phyloP scores from a whole-genome alignment of 306 rosid genomes.

The Vigna radiata region DNA sequence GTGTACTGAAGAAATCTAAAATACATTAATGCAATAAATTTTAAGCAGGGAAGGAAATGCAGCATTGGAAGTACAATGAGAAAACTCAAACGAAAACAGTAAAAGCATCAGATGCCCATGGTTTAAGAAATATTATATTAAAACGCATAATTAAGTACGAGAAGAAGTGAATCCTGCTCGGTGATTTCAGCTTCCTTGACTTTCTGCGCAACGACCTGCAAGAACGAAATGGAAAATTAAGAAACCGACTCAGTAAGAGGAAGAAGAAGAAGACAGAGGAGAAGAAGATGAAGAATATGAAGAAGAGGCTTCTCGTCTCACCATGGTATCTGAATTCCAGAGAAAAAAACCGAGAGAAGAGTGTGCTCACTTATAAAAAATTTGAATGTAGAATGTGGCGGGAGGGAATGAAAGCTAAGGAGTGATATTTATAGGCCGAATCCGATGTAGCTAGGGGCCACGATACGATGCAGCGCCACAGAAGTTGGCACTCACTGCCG shows the following conservation, averaged over 20 bases:
- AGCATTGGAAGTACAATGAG: slow-evolving; percentile 18
- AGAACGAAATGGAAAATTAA: slow-evolving; percentile 21
- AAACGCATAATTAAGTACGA: slow-evolving; percentile 54
- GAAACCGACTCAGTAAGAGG: slow-evolving; percentile 24
- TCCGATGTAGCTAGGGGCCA: neutral
- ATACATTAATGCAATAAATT: slow-evolving; percentile 12
- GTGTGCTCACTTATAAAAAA: neutral
- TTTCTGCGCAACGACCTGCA: slow-evolving; percentile 89
- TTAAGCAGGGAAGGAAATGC: slow-evolving; percentile 37
- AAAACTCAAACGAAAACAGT: neutral
- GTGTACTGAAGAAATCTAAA: slow-evolving; percentile 27
- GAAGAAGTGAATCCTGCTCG: slow-evolving; percentile 96
- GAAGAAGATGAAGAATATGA: slow-evolving; percentile 11
- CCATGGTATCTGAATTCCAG: slow-evolving; percentile 58
- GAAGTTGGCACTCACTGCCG: slow-evolving; percentile 13
- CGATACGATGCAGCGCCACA: slow-evolving; percentile 1
- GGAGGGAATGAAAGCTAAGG: slow-evolving; percentile 7
- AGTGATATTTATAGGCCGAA: slow-evolving; percentile 42
- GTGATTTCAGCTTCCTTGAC: slow-evolving; percentile 91
- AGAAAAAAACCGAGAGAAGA: slow-evolving; percentile 22
- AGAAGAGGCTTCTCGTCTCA: slow-evolving; percentile 41
- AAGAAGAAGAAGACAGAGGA: slow-evolving; percentile 34
- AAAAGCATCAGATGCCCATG: neutral
- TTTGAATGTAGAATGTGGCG: slow-evolving; percentile 41
- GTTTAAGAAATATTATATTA: neutral